A percentile compares a stretch with the other conserved stretches of the same genome.
Evolutionary conservation across 371 early-diverging fungal genomes (phyloP).

Genomic region (Dichotomocladium elegans): DNA sequence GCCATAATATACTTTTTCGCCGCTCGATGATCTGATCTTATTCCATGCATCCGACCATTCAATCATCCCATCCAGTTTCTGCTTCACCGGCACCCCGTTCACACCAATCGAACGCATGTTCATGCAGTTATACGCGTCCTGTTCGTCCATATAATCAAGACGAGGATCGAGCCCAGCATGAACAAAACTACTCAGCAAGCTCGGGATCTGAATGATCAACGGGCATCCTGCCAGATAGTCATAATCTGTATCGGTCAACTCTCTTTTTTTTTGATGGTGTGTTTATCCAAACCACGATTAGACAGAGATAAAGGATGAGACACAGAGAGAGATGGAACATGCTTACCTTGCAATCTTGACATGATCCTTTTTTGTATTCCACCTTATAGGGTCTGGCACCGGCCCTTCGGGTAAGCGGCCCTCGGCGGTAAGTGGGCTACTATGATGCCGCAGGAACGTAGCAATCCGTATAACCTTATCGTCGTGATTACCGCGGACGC

Average conservation of each 20-base stretch:
- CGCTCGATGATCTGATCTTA: constrained; percentile 5
- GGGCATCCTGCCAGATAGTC: constrained; percentile 58
- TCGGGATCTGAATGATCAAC: constrained; percentile 54
- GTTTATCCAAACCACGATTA: too few relatives aligned
- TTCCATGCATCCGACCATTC: constrained; percentile 50
- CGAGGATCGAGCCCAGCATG: constrained; percentile 68
- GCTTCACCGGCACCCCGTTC: constrained; percentile 41
- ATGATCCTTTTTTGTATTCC: constrained; percentile 41
- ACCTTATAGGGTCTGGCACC: constrained; percentile 16
- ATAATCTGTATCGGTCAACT: constrained; percentile 47
- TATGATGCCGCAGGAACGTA: constrained; percentile 23
- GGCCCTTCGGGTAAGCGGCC: background rate
- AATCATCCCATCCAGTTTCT: background rate
- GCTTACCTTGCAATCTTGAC: constrained; percentile 37
- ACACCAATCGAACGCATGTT: constrained; percentile 56
- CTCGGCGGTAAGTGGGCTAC: background rate
- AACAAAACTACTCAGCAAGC: constrained; percentile 50
- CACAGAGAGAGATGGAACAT: background rate
- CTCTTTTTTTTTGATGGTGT: background rate
- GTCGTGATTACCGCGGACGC: constrained; percentile 78
- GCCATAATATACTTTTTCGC: constrained; percentile 57
- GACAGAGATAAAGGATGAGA: background rate
- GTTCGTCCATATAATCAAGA: constrained; percentile 9
- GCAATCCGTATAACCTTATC: constrained; percentile 66
- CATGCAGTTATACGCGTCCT: constrained; percentile 55